Base-by-base conservation (phyloP, 2,329 filamentous ascomycete species). In the Neurospora sp. region DNA sequence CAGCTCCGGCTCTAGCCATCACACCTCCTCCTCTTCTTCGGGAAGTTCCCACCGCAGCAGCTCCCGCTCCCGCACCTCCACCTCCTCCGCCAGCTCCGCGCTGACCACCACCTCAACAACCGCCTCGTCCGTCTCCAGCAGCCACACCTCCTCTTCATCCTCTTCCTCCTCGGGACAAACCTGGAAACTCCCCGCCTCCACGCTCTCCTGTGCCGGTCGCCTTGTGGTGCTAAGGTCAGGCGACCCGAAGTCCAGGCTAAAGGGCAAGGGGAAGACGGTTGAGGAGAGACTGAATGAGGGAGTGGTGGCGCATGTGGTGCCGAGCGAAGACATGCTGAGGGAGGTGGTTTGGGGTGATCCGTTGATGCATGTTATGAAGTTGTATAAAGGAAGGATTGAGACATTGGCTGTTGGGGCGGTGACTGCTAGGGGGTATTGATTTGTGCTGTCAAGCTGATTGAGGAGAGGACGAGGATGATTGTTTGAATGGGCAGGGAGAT, bases 271-370 rank as follows among this genome's bases (percentile, higher is more conserved):
- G 72, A 84, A 83, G 77, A 86, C 82, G 46, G 78, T 85, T 1
- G 80, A 82, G 66, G 83, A 86, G 71, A 78, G 83, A 57, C 80
- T 89, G 23, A 79, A 80, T 70, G 85, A 90, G 67, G 86, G 88
- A 4, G 86, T 93, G 0, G 86, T 91, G 66, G 92, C 92, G 1
- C 89, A 89, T 72, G 84, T 89, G 10, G 86, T 90, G 8, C 2
- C 28, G 12, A 86, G 82, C 0, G 91, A 96, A 73, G 86, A 89
- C 62, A 83, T 91, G 76, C 79, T 97, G 67, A 82, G 90, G 33
- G 85, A 83, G 1, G 85, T 93, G 0, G 83, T 97, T 4, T 97
- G 93, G 86, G 93, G 93, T 0, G 92, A 97, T 77, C 91, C 92
- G 0, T 82, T 92, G 62, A 91, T 89, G 77, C 93, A 96, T 80